phyloP scores from a whole-genome alignment of 2,329 filamentous ascomycete genomes.

The Achaetomium macrosporum region DNA sequence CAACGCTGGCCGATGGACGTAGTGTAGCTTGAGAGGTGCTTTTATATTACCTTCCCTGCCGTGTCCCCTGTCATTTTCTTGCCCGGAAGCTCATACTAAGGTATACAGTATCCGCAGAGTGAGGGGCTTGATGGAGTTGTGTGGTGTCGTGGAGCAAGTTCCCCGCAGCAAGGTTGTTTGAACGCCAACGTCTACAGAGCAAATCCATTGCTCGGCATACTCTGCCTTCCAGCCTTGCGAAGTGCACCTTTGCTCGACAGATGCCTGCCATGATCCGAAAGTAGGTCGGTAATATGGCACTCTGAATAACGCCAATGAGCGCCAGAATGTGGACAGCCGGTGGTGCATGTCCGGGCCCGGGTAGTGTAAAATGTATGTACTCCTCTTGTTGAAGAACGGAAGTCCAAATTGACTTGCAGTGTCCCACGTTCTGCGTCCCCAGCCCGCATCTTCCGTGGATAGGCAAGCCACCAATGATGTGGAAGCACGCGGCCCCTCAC shows the following conservation, averaged over 20 bases:
- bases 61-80: conserved; percentile 7
- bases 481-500: conserved; percentile 16
- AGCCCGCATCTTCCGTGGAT: not conserved
- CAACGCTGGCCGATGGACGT: too few species aligned
- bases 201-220: not conserved
- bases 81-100: conserved; percentile 2
- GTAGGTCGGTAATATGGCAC: too few species aligned
- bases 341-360: too few species aligned
- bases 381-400: not conserved
- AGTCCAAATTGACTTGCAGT: conserved; percentile 1
- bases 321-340: too few species aligned
- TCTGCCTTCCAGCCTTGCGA: too few species aligned
- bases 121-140: not conserved
- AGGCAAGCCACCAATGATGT: conserved; percentile 11
- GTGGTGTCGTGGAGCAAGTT: not conserved
- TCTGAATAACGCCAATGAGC: too few species aligned
- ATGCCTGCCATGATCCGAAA: too few species aligned
- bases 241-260: too few species aligned
- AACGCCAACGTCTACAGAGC: not conserved
- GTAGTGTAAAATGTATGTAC: too few species aligned
- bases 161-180: not conserved
- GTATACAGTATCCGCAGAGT: too few species aligned
- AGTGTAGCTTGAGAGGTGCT: too few species aligned
- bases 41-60: conserved; percentile 20
- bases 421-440: conserved; percentile 1